Evolutionary conservation across 2,329 filamentous ascomycete species (phyloP).

Genomic region (Fusarium palustre): DNA sequence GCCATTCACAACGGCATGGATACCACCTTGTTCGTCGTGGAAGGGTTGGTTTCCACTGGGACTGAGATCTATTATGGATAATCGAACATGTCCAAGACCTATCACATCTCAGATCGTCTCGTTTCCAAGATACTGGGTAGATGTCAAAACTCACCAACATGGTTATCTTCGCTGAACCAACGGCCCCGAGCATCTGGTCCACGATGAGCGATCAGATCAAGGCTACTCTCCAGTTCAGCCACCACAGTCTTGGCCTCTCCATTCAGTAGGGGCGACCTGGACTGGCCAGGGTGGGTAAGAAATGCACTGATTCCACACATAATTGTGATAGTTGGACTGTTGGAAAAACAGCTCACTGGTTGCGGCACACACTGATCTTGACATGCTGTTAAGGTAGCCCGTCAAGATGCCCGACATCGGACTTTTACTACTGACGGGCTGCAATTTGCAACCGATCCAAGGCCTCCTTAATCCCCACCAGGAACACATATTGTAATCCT

Average conservation of each 20-base stretch:
- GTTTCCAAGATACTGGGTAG: too few species aligned
- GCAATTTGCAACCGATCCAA: neutral
- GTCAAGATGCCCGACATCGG: neutral
- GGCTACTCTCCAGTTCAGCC: neutral
- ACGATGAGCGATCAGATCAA: slow-evolving; percentile 9
- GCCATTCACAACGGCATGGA: slow-evolving; percentile 3
- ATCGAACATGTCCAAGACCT: slow-evolving; percentile 10
- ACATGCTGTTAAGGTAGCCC: neutral
- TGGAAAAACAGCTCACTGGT: neutral
- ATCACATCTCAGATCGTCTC: neutral
- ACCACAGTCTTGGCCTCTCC: neutral
- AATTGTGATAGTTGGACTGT: neutral
- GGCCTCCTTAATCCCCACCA: neutral
- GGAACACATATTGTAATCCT: fast-evolving
- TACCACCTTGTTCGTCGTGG: neutral
- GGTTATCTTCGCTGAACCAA: slow-evolving; percentile 1
- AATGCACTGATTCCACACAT: slow-evolving; percentile 16
- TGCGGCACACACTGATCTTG: neutral
- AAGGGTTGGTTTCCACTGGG: slow-evolving; percentile 3
- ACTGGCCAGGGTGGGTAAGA: slow-evolving; percentile 5
- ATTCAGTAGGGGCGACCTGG: neutral
- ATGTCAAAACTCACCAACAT: slow-evolving; percentile 4
- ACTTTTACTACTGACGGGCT: neutral
- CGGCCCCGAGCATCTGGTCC: slow-evolving; percentile 7
- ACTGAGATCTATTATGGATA: slow-evolving; percentile 9